Conservation (phyloP, 1,139 yeast species). For the Yamadazyma taylorii region DNA sequence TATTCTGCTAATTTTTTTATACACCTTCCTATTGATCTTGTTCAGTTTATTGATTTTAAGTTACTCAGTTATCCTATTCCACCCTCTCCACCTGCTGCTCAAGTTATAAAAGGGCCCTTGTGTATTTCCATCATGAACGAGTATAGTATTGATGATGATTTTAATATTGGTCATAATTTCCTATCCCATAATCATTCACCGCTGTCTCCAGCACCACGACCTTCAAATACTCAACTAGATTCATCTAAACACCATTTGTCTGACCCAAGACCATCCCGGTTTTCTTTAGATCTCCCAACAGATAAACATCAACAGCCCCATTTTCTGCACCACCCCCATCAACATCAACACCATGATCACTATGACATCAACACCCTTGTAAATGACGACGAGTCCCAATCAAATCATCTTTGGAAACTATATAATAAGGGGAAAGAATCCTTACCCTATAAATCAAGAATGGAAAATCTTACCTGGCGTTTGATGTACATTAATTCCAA, state of each 20-base stretch:
- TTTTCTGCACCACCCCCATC: too few relatives aligned
- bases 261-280: too few relatives aligned
- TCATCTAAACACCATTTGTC: too few relatives aligned
- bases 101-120: too few relatives aligned
- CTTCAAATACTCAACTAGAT: not conserved
- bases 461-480: conserved; percentile 86
- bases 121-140: conserved; percentile 1
- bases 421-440: conserved; percentile 75
- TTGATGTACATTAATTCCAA: conserved; percentile 63
- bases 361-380: conserved; percentile 8
- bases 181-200: not conserved
- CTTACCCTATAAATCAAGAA: conserved; percentile 71
- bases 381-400: conserved; percentile 11
- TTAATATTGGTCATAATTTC: not conserved
- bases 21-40: not conserved
- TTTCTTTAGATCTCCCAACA: not conserved
- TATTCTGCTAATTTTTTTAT: too few relatives aligned
- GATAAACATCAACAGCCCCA: too few relatives aligned
- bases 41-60: too few relatives aligned
- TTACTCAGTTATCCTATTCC: too few relatives aligned
- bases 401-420: conserved; percentile 72
- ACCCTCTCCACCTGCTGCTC: too few relatives aligned
- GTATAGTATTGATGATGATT: conserved; percentile 1
- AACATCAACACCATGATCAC: conserved; percentile 3
- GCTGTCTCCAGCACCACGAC: not conserved